These are phyloP conservation scores for Zasmidium angulare DNA, from an alignment of 2,329 filamentous ascomycete species.

Conservation along the genomic window DNA sequence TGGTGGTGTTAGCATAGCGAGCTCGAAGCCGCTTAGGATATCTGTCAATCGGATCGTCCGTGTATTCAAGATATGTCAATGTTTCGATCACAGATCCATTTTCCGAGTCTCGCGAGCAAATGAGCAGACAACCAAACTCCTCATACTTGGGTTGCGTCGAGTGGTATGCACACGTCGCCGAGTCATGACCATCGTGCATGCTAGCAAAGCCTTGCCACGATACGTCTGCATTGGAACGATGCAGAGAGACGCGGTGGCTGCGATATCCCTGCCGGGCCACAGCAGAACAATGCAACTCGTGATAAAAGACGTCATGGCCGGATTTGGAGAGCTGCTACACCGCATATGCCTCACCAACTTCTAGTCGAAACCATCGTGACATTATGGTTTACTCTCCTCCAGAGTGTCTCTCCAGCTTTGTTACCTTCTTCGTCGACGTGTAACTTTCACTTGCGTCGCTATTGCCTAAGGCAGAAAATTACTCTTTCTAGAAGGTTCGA, in stretches of 20 bases:
- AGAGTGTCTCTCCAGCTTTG: not conserved
- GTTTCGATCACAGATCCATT: not conserved
- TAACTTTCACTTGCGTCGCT: no score
- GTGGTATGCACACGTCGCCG: no score
- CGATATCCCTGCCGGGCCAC: not conserved
- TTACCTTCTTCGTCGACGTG: not conserved
- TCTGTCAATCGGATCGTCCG: not conserved
- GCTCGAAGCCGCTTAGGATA: not conserved
- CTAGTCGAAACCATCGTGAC: not conserved
- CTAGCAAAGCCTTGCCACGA: no score
- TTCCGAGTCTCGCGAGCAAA: no score
- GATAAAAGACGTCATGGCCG: not conserved
- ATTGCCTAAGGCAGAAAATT: not conserved
- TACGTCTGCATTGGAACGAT: no score
- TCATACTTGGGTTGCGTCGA: no score
- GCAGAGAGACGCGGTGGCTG: no score
- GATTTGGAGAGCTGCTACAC: not conserved
- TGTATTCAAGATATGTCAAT: not conserved
- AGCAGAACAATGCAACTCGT: not conserved
- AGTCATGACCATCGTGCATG: no score
- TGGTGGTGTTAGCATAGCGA: slow-evolving; percentile 8
- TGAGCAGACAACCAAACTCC: no score
- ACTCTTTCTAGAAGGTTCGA: not conserved
- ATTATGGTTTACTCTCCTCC: not conserved
- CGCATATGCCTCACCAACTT: not conserved